Conservation (phyloP, 345 rosid genomes). For the Gossypium rotundifolium region DNA sequence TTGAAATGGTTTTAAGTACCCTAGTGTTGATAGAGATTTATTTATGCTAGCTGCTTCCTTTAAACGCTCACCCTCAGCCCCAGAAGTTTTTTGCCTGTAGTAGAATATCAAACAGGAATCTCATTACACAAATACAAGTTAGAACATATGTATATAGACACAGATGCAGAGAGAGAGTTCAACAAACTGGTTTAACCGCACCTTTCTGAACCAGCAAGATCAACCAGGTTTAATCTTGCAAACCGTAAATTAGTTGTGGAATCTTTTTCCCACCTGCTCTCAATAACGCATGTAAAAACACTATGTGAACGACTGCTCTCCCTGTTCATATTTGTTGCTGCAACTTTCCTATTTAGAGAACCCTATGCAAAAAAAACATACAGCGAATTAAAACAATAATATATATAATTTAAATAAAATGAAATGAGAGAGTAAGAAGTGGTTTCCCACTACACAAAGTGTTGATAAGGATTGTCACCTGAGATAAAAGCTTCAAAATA, state of each 20-base stretch:
- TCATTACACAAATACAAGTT: conserved; percentile 7
- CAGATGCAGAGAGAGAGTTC: not conserved
- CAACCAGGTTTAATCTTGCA: conserved; percentile 88
- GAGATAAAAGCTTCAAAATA: conserved; percentile 67
- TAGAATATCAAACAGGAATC: conserved; percentile 10
- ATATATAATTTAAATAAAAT: not conserved
- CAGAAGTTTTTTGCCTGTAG: conserved; percentile 89
- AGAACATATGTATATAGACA: conserved; percentile 2
- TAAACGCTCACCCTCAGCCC: conserved; percentile 96
- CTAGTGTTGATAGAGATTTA: conserved; percentile 90
- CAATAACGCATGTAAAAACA: conserved; percentile 87
- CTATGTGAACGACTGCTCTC: conserved; percentile 96
- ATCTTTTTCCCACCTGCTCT: conserved; percentile 94
- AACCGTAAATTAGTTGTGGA: conserved; percentile 77
- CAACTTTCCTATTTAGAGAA: conserved; percentile 82
- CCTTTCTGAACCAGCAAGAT: conserved; percentile 98
- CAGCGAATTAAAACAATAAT: conserved; percentile 8
- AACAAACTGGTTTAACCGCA: conserved; percentile 22
- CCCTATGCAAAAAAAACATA: conserved; percentile 40
- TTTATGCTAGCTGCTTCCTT: conserved; percentile 98
- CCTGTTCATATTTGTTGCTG: conserved; percentile 92
- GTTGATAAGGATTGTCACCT: conserved; percentile 42
- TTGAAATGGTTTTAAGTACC: conserved; percentile 37
- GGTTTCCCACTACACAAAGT: conserved; percentile 7
- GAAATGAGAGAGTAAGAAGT: not conserved